Base-by-base conservation (phyloP, 345 rosid species). In the Eutrema yunnanense region DNA sequence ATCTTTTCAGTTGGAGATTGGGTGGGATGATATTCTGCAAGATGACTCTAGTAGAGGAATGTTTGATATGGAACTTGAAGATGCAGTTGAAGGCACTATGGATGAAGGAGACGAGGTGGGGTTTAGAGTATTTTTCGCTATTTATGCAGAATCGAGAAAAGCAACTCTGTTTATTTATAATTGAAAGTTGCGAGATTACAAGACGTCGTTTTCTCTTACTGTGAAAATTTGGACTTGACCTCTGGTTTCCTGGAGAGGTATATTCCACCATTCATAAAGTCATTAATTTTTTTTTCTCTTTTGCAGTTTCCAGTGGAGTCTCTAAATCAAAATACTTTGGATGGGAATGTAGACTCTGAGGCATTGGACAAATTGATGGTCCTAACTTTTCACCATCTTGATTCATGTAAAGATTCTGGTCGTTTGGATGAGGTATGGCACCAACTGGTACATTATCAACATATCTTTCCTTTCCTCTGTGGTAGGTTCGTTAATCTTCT, bases 31-130 rank as follows among this genome's bases (percentile, higher is more conserved):
- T 72, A 86, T 82, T 52, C 68, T 84, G 60, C 81, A 81, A 71
- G 90, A 89, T 27, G 96, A 92, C 46, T 82, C 86, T 19, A 65
- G 71, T 50, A 89, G 79, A 85, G 87, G 87, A 60, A 84, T 92
- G 56, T 89, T 92, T 79, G 81, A 82, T 63, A 85, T 86, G 82
- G 98, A 92, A 73, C 77, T 87, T 53, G 93, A 86, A 78, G 89
- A 86, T 44, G 65, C 69, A 50, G 80, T 48, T 61, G 80, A 38
- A 38, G 82, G 68, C 58, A 82, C 70, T 42, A 75, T 60, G 32
- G 83, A 81, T 9, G 81, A 78, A 41, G 77, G 72, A 33, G 71
- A 61, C 12, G 88, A 83, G 90, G 90, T 92, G 77, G 68, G 47
- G 19, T 26, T 30, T 37, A 4, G 8, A 16, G 42, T 33, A 0